Conservation (phyloP, 441 rosid species). For the Biscutella auriculata region DNA sequence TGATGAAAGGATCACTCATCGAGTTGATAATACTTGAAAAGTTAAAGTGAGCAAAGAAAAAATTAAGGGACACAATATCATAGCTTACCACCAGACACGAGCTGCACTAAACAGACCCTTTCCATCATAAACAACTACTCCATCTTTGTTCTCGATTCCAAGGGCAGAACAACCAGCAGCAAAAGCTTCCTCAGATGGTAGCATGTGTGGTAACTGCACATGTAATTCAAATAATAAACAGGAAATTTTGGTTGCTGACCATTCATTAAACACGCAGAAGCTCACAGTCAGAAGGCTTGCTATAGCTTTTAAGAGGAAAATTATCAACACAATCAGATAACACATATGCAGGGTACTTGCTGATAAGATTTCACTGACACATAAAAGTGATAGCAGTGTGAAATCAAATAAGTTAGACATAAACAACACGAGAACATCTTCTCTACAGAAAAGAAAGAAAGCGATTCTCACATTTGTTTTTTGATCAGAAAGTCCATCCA, state of each 20-base stretch:
- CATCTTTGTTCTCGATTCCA: slow-evolving; percentile 77
- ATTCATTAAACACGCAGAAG: neutral
- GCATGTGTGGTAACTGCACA: slow-evolving; percentile 82
- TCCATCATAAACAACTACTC: slow-evolving; percentile 88
- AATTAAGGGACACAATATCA: neutral
- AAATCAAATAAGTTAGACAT: neutral
- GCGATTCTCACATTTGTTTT: slow-evolving; percentile 43
- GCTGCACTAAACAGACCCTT: slow-evolving; percentile 96
- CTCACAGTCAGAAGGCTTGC: neutral
- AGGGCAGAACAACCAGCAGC: slow-evolving; percentile 92
- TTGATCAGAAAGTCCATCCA: slow-evolving; percentile 76
- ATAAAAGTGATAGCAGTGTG: neutral
- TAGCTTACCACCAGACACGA: slow-evolving; percentile 96
- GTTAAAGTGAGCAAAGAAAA: neutral
- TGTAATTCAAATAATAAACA: neutral
- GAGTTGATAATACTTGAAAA: neutral
- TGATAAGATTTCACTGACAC: neutral
- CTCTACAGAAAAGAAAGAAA: neutral
- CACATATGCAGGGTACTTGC: neutral
- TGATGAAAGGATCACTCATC: slow-evolving; percentile 1
- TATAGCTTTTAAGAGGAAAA: neutral
- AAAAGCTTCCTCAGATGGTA: slow-evolving; percentile 91
- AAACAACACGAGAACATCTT: neutral
- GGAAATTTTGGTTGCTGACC: neutral
- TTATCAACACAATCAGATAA: neutral